Percentiles rank a stretch among this genome's conserved stretches.
phyloP scores from a whole-genome alignment of 1,284 basidiomycete species.

The Cryptococcus wingfieldii region DNA sequence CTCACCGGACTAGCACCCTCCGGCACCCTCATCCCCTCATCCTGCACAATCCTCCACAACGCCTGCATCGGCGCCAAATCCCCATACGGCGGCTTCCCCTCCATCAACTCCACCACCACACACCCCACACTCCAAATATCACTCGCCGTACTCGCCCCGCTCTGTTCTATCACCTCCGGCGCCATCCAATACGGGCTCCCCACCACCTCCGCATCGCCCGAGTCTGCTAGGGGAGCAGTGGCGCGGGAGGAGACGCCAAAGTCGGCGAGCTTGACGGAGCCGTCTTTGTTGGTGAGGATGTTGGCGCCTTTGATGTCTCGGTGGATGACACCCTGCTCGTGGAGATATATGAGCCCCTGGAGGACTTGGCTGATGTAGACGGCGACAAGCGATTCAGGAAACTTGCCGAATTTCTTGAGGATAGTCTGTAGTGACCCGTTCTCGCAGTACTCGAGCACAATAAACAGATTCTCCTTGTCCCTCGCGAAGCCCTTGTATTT shows the following conservation, averaged over 20 bases:
- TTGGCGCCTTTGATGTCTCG: constrained; percentile 99
- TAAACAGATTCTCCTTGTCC: constrained; percentile 88
- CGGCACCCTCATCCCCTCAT: constrained; percentile 92
- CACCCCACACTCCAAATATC: constrained; percentile 98
- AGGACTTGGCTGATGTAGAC: constrained; percentile 90
- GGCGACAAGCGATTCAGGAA: constrained; percentile 91
- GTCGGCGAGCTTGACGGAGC: constrained; percentile 91
- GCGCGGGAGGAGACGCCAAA: constrained; percentile 78
- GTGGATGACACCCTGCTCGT: constrained; percentile 96
- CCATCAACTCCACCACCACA: constrained; percentile 91
- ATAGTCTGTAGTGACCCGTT: constrained; percentile 95
- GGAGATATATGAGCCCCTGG: constrained; percentile 87
- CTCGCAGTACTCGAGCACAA: constrained; percentile 95
- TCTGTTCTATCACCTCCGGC: constrained; percentile 95
- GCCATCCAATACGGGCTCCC: constrained; percentile 99
- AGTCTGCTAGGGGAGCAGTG: background rate
- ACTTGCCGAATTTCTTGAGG: constrained; percentile 95
- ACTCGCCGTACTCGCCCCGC: constrained; percentile 90
- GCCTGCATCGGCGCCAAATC: constrained; percentile 97
- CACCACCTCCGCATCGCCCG: constrained; percentile 77
- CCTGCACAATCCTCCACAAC: constrained; percentile 94
- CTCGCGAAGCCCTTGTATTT: constrained; percentile 97
- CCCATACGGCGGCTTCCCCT: constrained; percentile 94
- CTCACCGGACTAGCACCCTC: constrained; percentile 73
- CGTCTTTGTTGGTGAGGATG: constrained; percentile 96